Conservation (phyloP, 164 flowering plant species). For the Platanus orientalis region DNA sequence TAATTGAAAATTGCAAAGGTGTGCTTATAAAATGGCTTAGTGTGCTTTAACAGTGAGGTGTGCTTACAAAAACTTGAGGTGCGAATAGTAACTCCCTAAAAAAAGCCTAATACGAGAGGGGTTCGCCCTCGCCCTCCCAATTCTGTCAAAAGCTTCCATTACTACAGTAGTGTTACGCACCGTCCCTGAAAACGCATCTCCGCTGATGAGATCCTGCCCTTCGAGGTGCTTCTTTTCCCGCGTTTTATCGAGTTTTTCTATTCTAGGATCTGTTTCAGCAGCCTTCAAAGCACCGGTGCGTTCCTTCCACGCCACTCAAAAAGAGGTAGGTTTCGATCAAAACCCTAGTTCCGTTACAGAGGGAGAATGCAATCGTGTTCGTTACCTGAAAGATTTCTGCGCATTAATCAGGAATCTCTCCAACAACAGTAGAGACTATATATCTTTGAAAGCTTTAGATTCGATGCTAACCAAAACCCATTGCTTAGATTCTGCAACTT, state of each 20-base stretch:
- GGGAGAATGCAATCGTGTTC: slow-evolving; percentile 6
- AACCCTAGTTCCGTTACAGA: not conserved
- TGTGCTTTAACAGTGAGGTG: too few relatives aligned
- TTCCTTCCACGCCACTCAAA: not conserved
- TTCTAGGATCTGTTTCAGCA: not conserved
- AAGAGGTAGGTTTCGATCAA: slow-evolving; percentile 1
- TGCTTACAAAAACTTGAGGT: too few relatives aligned
- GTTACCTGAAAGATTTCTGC: slow-evolving; percentile 15
- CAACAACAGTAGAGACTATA: slow-evolving; percentile 19
- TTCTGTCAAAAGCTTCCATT: too few relatives aligned
- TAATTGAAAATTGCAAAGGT: too few relatives aligned
- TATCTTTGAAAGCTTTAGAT: slow-evolving; percentile 23
- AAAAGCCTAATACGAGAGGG: too few relatives aligned
- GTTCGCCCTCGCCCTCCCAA: too few relatives aligned
- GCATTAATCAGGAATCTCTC: slow-evolving; percentile 19
- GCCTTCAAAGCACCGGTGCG: not conserved
- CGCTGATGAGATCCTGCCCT: slow-evolving; percentile 1
- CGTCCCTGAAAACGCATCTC: too few relatives aligned
- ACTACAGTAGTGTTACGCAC: too few relatives aligned
- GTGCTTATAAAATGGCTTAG: too few relatives aligned
- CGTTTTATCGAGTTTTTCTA: not conserved
- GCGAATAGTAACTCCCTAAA: too few relatives aligned
- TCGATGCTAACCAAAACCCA: slow-evolving; percentile 19
- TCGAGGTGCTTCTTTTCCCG: not conserved
- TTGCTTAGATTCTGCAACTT: slow-evolving; percentile 25